phyloP scores from a whole-genome alignment of 495 filamentous ascomycete species.

The Penicillium bovifimosum region DNA sequence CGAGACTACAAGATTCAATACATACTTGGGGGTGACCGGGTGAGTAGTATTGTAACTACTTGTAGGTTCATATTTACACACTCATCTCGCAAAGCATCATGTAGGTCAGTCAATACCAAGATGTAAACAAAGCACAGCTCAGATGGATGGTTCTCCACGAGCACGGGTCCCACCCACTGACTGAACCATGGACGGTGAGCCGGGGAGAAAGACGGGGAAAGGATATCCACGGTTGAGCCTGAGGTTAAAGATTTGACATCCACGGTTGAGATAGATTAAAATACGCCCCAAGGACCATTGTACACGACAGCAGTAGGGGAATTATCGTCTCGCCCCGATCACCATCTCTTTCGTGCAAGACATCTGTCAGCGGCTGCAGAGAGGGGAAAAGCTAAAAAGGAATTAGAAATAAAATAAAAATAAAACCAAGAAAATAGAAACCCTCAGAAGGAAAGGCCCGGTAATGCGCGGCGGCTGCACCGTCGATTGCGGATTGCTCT shows the following conservation, averaged over 20 bases:
- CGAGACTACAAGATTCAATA: not conserved
- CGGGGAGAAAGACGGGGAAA: slow-evolving; percentile 3
- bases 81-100: no score
- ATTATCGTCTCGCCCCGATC: not conserved
- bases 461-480: slow-evolving; percentile 25
- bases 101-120: no score
- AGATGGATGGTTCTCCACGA: not conserved
- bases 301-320: not conserved
- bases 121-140: not conserved
- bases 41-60: no score
- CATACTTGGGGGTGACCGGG: no score
- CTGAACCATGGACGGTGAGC: slow-evolving; percentile 16
- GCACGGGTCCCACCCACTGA: slow-evolving; percentile 12
- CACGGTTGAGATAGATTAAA: not conserved
- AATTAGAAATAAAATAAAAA: slow-evolving; percentile 5
- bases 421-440: no score
- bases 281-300: not conserved
- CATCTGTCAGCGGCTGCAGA: slow-evolving; percentile 5
- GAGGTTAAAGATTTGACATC: not conserved
- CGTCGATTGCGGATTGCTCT: slow-evolving; percentile 16
- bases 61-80: no score
- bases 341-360: slow-evolving; percentile 7
- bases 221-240: not conserved
- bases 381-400: not conserved
- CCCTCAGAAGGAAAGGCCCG: slow-evolving; percentile 4